Evolutionary conservation across 2,329 filamentous ascomycete genomes (phyloP), one percentile per base, ranked within the genome.

Genomic region (Lojkania enalia): DNA sequence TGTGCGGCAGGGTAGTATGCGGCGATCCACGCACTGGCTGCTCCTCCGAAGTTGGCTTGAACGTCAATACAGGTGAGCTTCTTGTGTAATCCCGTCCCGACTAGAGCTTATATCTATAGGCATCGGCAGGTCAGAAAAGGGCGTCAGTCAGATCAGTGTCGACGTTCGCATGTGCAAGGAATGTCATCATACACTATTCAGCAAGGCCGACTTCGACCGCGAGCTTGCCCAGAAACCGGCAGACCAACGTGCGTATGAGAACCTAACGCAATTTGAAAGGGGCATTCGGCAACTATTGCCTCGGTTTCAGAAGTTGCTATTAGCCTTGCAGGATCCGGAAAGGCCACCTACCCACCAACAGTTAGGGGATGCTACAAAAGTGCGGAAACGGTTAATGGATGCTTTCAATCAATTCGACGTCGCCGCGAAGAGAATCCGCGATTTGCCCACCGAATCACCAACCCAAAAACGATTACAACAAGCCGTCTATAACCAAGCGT

Each of bases 121-220:
- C 32, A 48, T 67, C 50, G 63, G 67, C 39, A 61, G 58, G 16
- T 63, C 72, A 48, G 68, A 74, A 52, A 73, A 75, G 58, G 52
- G 68, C 57, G 51, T 77, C 64, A 73, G 72, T 12, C 80, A 85
- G 50, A 68, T 95, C 31, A 84, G 82, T 42, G 72, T 97, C 32
- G 89, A 96, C 62, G 76, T 99, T 13, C 84, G 94, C 31, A 92
- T 99, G 81, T 99, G 94, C 70, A 87, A 86, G 60, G 90, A 95
- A 44, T 99, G 94, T 74, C 90, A 80, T 54, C 72, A 79, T 21
- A 88, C 82, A 0, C 70, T 88, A 15, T 89, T 88, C 67, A 80
- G 81, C 39, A 85, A 86, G 57, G 81, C 85, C 27, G 90, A 96
- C 63, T 96, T 96, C 63, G 76, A 82, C 18, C 81, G 83, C 6